A percentile compares a stretch with the other conserved stretches of the same genome.
phyloP scores from a whole-genome alignment of 257 asterid genomes.

The Penstemon newberryi region DNA sequence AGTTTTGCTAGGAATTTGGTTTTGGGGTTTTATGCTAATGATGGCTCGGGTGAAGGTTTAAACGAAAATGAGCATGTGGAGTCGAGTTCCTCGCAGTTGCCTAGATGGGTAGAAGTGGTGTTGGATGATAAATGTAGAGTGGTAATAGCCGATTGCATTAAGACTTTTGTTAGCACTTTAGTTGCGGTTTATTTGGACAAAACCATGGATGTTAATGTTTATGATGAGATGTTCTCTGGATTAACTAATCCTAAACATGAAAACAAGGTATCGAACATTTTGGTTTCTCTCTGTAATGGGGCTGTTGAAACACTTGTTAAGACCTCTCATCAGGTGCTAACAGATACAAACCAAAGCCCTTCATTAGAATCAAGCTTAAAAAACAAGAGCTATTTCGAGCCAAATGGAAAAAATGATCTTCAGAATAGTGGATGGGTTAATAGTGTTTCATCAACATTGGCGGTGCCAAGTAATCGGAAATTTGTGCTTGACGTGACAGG shows the following conservation, averaged over 20 bases:
- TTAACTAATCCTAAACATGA: slow-evolving; percentile 93
- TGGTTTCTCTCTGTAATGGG: slow-evolving; percentile 85
- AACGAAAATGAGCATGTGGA: slow-evolving; percentile 35
- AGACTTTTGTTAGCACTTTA: slow-evolving; percentile 79
- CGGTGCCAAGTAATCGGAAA: slow-evolving; percentile 80
- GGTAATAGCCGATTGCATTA: slow-evolving; percentile 73
- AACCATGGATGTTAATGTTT: slow-evolving; percentile 81
- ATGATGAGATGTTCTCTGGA: slow-evolving; percentile 81
- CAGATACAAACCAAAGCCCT: slow-evolving; percentile 55
- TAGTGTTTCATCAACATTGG: slow-evolving; percentile 72
- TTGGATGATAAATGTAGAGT: slow-evolving; percentile 62
- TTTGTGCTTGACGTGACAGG: slow-evolving; percentile 90
- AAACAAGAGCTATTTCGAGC: slow-evolving; percentile 33
- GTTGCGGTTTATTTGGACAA: slow-evolving; percentile 86
- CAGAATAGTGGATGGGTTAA: slow-evolving; percentile 68
- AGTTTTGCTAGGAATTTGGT: slow-evolving; percentile 88
- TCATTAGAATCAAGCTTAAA: slow-evolving; percentile 23
- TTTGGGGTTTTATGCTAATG: slow-evolving; percentile 56
- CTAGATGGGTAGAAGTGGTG: slow-evolving; percentile 59
- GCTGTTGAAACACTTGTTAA: slow-evolving; percentile 86
- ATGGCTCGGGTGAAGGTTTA: slow-evolving; percentile 36
- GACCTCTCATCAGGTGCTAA: slow-evolving; percentile 84
- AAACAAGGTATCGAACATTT: slow-evolving; percentile 51
- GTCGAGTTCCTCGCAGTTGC: slow-evolving; percentile 38
- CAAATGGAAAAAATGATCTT: slow-evolving; percentile 34